A percentile compares a stretch with the other conserved stretches of the same genome.
Evolutionary conservation across 768 basidiomycete genomes (phyloP).

Genomic region (Tricholoma matsutake): DNA sequence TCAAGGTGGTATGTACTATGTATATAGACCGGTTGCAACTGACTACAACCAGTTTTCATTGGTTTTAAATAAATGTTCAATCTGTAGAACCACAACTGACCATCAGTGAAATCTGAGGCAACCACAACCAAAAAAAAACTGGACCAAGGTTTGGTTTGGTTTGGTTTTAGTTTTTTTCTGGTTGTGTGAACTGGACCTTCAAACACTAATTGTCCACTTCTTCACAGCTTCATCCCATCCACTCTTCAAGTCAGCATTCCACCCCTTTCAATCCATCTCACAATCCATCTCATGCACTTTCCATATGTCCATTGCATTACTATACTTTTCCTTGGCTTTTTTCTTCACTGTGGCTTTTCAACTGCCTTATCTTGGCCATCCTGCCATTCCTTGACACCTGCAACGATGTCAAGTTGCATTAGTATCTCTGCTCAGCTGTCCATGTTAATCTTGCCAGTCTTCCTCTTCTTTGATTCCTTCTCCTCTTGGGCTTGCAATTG

Average conservation of each 20-base stretch:
- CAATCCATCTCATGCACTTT: too few relatives aligned
- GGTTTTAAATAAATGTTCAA: too few relatives aligned
- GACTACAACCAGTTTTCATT: too few relatives aligned
- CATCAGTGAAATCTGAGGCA: too few relatives aligned
- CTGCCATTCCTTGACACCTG: slow-evolving; percentile 16
- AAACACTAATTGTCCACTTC: not conserved
- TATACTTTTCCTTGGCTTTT: not conserved
- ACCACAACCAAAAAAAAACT: too few relatives aligned
- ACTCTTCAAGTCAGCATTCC: not conserved
- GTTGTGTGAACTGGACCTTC: too few relatives aligned
- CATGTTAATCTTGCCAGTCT: not conserved
- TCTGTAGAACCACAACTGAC: too few relatives aligned
- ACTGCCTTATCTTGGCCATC: not conserved
- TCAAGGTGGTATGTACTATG: too few relatives aligned
- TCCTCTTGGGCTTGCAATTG: not conserved
- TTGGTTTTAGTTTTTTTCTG: too few relatives aligned
- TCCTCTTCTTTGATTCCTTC: not conserved
- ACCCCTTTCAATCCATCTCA: not conserved
- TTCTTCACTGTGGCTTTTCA: not conserved
- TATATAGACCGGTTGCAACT: too few relatives aligned
- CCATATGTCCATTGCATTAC: not conserved
- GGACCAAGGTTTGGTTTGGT: too few relatives aligned
- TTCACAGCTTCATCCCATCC: not conserved
- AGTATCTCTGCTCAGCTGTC: not conserved
- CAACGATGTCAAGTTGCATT: not conserved